Evolutionary conservation across 257 asterid species (phyloP).

Genomic region (Fraxinus americana): DNA sequence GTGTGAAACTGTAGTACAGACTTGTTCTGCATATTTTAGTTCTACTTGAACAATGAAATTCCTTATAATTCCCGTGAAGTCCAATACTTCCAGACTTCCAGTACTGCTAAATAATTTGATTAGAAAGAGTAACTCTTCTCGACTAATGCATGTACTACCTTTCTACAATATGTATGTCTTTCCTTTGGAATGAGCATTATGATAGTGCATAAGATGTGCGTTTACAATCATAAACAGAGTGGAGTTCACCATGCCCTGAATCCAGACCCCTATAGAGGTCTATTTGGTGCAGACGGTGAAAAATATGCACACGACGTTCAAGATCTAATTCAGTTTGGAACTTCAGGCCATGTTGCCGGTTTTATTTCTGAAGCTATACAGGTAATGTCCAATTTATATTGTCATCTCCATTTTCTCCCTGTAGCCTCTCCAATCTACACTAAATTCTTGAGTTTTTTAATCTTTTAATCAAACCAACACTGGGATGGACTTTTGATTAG

Average conservation of each 20-base stretch:
- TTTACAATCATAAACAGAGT: slow-evolving; percentile 25
- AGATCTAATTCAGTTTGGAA: slow-evolving; percentile 37
- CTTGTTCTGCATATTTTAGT: too few relatives aligned
- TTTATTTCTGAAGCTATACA: slow-evolving; percentile 45
- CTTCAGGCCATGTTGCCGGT: slow-evolving; percentile 38
- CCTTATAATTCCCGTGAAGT: too few relatives aligned
- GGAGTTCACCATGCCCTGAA: slow-evolving; percentile 49
- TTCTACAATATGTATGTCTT: not conserved
- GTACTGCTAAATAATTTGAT: too few relatives aligned
- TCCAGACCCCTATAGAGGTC: slow-evolving; percentile 43
- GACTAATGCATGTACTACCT: not conserved
- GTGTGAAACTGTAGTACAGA: too few relatives aligned
- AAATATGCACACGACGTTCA: slow-evolving; percentile 37
- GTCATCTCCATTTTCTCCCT: not conserved
- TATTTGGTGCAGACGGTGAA: slow-evolving; percentile 40
- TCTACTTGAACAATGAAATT: too few relatives aligned
- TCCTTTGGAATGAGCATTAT: not conserved
- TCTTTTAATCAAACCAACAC: not conserved
- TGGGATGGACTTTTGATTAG: not conserved
- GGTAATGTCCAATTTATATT: slow-evolving; percentile 15
- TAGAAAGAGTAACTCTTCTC: not conserved
- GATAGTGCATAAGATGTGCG: not conserved
- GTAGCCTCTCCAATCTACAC: not conserved
- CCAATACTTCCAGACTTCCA: too few relatives aligned
- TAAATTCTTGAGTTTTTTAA: too few relatives aligned